phyloP scores from a whole-genome alignment of 2,329 filamentous ascomycete species.

The Pochonia chlamydosporia region DNA sequence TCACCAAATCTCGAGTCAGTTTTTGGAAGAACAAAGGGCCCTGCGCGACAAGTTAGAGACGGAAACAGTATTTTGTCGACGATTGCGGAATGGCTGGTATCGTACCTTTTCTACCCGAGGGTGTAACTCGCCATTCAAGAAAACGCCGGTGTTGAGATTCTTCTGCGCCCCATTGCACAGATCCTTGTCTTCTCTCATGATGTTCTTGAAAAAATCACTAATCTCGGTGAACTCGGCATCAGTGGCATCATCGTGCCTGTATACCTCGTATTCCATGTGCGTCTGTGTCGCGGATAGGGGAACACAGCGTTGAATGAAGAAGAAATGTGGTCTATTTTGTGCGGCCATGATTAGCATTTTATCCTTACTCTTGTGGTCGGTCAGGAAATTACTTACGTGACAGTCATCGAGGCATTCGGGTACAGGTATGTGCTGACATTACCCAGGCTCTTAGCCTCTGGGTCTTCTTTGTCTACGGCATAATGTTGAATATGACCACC shows the following conservation, averaged over 20 bases:
- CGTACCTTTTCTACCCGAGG: constrained; percentile 41
- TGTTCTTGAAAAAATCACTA: constrained; percentile 43
- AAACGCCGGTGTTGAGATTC: constrained; percentile 45
- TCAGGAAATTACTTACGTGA: constrained; percentile 29
- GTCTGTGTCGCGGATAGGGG: constrained; percentile 35
- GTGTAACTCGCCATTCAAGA: constrained; percentile 45
- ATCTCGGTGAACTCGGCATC: constrained; percentile 41
- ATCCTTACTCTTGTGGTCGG: too few species aligned
- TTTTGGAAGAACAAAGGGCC: constrained; percentile 39
- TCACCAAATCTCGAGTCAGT: constrained; percentile 19
- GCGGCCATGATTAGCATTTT: too few species aligned
- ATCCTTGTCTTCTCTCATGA: constrained; percentile 45
- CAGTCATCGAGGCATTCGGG: constrained; percentile 31
- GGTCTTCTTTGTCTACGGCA: constrained; percentile 24
- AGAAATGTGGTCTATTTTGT: constrained; percentile 34
- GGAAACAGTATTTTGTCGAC: neutral
- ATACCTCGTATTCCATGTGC: constrained; percentile 45
- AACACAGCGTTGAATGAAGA: constrained; percentile 46
- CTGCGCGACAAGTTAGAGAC: neutral
- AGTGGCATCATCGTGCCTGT: constrained; percentile 38
- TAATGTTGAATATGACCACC: constrained; percentile 30
- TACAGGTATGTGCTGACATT: constrained; percentile 33
- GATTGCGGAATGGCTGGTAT: neutral
- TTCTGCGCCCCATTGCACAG: constrained; percentile 42
- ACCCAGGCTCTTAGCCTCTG: constrained; percentile 26